These are phyloP conservation scores for Mycosphaerella sp. DNA, from an alignment of 2,329 filamentous ascomycete species.

Conservation along the genomic window DNA sequence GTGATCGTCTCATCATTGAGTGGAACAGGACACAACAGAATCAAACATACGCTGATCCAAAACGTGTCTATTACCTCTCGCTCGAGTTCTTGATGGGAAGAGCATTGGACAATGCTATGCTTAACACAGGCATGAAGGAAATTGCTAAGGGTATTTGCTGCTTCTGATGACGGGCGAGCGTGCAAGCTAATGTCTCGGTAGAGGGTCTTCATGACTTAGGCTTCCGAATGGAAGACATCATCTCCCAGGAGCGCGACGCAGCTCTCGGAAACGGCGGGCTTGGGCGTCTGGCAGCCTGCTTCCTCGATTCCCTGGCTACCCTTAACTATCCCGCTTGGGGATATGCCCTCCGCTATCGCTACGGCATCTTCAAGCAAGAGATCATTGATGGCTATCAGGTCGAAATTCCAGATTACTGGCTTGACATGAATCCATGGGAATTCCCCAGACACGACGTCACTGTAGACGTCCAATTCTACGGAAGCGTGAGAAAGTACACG, in stretches of 20 bases:
- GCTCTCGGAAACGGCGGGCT: slow-evolving; percentile 94
- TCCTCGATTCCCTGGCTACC: slow-evolving; percentile 91
- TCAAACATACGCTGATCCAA: slow-evolving; percentile 83
- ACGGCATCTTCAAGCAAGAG: slow-evolving; percentile 97
- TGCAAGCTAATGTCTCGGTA: slow-evolving; percentile 35
- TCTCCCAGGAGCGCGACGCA: slow-evolving; percentile 91
- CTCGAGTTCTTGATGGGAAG: slow-evolving; percentile 97
- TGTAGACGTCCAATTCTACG: slow-evolving; percentile 96
- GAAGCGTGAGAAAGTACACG: slow-evolving; percentile 66
- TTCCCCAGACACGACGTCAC: slow-evolving; percentile 93
- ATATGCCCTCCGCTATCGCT: slow-evolving; percentile 90
- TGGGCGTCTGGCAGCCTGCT: slow-evolving; percentile 89
- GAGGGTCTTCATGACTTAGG: slow-evolving; percentile 83
- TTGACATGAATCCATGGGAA: slow-evolving; percentile 99
- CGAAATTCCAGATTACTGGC: slow-evolving; percentile 97
- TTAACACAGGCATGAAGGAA: slow-evolving; percentile 87
- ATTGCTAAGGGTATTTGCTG: slow-evolving; percentile 62
- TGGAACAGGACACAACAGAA: slow-evolving; percentile 99
- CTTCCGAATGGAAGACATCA: slow-evolving; percentile 94
- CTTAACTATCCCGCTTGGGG: slow-evolving; percentile 97
- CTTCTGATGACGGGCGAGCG: neutral
- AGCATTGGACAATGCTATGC: slow-evolving; percentile 95
- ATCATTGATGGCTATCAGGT: slow-evolving; percentile 98
- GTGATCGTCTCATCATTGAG: slow-evolving; percentile 85
- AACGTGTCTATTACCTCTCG: slow-evolving; percentile 94